Evolutionary conservation across 2,329 filamentous ascomycete genomes (phyloP).

Genomic region (Reticulascus tulasneorum): DNA sequence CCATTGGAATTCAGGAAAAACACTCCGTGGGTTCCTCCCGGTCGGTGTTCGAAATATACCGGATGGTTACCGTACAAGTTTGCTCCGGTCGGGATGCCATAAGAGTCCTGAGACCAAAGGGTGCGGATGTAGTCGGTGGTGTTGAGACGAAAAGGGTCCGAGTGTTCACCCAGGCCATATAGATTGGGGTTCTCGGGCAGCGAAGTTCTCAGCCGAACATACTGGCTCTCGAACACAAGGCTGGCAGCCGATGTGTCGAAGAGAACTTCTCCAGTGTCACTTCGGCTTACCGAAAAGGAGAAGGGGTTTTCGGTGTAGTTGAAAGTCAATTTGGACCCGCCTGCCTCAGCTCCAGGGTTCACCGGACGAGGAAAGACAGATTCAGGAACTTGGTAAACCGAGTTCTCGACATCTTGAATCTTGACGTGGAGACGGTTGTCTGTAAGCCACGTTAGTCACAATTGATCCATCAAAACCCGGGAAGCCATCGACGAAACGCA

Average conservation of each 20-base stretch:
- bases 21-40: constrained; percentile 56
- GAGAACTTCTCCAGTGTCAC: constrained; percentile 43
- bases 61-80: constrained; percentile 74
- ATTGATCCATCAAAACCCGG: background rate
- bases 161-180: constrained; percentile 77
- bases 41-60: constrained; percentile 70
- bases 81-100: constrained; percentile 51
- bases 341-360: constrained; percentile 22
- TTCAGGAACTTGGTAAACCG: constrained; percentile 72
- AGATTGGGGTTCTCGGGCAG: constrained; percentile 66
- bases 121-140: constrained; percentile 67
- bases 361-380: constrained; percentile 60
- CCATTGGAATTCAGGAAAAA: constrained; percentile 70
- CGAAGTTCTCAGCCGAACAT: constrained; percentile 66
- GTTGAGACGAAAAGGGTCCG: constrained; percentile 64
- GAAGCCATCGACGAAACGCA: constrained; percentile 5
- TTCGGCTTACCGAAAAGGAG: constrained; percentile 56
- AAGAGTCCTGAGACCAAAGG: constrained; percentile 66
- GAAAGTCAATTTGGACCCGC: constrained; percentile 43
- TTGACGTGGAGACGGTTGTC: constrained; percentile 69
- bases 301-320: constrained; percentile 50
- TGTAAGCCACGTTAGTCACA: constrained; percentile 21
- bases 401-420: constrained; percentile 65
- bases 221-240: constrained; percentile 75
- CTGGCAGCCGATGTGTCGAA: constrained; percentile 67